phyloP scores from a whole-genome alignment of 169 alveolate species.

The Plasmodium relictum region DNA sequence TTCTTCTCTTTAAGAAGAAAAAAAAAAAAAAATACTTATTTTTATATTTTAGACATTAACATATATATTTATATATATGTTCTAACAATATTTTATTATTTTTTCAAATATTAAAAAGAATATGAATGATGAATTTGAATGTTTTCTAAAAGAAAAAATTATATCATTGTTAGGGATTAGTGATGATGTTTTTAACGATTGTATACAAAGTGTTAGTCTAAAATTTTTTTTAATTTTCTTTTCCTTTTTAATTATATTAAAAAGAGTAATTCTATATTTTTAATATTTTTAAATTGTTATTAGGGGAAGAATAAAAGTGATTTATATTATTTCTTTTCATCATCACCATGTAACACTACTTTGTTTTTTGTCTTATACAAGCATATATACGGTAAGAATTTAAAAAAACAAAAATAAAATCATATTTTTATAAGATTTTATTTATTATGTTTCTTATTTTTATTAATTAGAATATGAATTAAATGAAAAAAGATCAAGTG shows the following conservation, averaged over 20 bases:
- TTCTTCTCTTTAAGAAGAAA: conserved; percentile 4
- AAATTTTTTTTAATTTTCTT: conserved; percentile 9
- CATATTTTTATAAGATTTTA: background rate
- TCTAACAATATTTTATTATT: background rate
- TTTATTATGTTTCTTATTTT: background rate
- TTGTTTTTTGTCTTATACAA: conserved; percentile 52
- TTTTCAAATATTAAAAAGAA: conserved; percentile 13
- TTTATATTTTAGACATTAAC: background rate
- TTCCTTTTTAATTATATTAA: background rate
- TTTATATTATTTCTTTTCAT: conserved; percentile 42
- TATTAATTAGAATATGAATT: background rate
- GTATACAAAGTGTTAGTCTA: conserved; percentile 44
- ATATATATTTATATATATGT: conserved; percentile 7
- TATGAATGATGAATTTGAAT: conserved; percentile 69
- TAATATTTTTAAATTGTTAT: background rate
- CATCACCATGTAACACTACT: conserved; percentile 54
- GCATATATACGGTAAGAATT: conserved; percentile 27
- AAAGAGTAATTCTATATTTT: conserved; percentile 6
- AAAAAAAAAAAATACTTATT: too few species aligned
- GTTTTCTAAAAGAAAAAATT: conserved; percentile 48
- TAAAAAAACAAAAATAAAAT: background rate
- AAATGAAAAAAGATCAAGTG: background rate
- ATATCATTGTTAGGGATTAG: conserved; percentile 37
- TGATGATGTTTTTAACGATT: conserved; percentile 29
- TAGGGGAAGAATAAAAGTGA: conserved; percentile 51